Evolutionary conservation across 2,329 filamentous ascomycete genomes (phyloP), one percentile per base, ranked within the genome.

Genomic region (Penicillium digitatum): DNA sequence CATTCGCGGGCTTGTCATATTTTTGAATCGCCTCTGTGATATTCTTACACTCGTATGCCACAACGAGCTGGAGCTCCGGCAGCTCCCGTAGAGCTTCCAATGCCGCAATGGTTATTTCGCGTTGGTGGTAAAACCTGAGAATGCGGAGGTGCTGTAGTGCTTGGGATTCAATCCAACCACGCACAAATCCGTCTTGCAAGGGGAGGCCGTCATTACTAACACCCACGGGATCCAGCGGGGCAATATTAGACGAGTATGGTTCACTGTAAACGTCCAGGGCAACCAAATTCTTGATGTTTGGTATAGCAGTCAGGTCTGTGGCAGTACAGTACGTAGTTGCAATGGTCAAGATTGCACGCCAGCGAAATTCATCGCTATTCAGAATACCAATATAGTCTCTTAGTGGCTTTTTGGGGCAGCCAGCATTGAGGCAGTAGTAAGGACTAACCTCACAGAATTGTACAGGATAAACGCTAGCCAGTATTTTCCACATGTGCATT

Each of bases 401-500:
- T 48, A 76, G 54, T 1, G 69, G 59, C 60, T 72, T 61, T 45
- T 55, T 58, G 10, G 71, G 70, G 4, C 55, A 54, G 9, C 56
- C 59, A 22, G 73, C 66, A n/a, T 63, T 65, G 48, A 75, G 61
- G 5, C 57, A 60, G 44, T 72, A 74, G 26, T 69, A 62, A 14
- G 63, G 63, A 5, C 62, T 52, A 18, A 67, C 22, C 20, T 63
- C 31, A 8, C 56, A 59, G 37, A 78, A 76, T 34, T 75, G 59
- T 9, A 48, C 37, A 9, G 72, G 69, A 60, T 77, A 78, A 18
- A 58, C 64, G 5, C 62, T 68, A 16, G 69, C 69, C 48, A 76
- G 68, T n/a, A 76, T 62, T 38, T 74, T 76, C 76, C 76, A 78
- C 61, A 75, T 72, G 49, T 76, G 65, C 27, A 76, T 60, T 22